These are phyloP conservation scores for Sclerotiophoma versabilis DNA, from an alignment of 2,329 filamentous ascomycete species.

Conservation along the genomic window DNA sequence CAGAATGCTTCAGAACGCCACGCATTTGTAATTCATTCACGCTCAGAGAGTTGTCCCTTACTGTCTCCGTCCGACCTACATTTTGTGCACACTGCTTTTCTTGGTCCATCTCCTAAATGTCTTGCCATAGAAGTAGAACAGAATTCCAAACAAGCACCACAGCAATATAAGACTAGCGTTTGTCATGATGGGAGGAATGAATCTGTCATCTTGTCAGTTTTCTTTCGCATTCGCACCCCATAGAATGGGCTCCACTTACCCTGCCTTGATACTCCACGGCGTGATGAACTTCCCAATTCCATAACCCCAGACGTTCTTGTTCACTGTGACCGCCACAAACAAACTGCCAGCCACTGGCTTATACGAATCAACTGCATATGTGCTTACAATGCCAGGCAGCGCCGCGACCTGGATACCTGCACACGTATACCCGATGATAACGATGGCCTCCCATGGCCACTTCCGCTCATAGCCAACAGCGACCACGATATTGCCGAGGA, in stretches of 20 bases:
- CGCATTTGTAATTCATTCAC: too few relatives aligned
- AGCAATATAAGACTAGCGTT: slow-evolving; percentile 63
- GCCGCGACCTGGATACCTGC: slow-evolving; percentile 67
- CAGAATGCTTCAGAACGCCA: too few relatives aligned
- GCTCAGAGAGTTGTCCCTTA: too few relatives aligned
- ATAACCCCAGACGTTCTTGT: slow-evolving; percentile 71
- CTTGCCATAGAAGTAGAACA: slow-evolving; percentile 67
- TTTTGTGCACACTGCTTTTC: slow-evolving; percentile 62
- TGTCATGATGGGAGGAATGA: slow-evolving; percentile 66
- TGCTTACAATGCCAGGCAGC: slow-evolving; percentile 65
- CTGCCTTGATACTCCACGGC: slow-evolving; percentile 57
- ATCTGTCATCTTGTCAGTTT: slow-evolving; percentile 15
- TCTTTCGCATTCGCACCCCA: background rate
- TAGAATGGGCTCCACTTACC: slow-evolving; percentile 48
- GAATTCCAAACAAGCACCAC: slow-evolving; percentile 62
- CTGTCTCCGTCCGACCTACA: too few relatives aligned
- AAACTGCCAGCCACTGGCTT: slow-evolving; percentile 67
- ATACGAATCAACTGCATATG: slow-evolving; percentile 69
- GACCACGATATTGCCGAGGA: slow-evolving; percentile 64
- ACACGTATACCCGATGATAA: slow-evolving; percentile 65
- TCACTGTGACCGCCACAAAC: slow-evolving; percentile 68
- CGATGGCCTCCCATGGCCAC: slow-evolving; percentile 64
- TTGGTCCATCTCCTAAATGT: slow-evolving; percentile 63
- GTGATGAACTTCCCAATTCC: slow-evolving; percentile 65
- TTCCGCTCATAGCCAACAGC: slow-evolving; percentile 61